Base-by-base conservation (phyloP, 2,329 filamentous ascomycete species). In the Diplocarpon mali region DNA sequence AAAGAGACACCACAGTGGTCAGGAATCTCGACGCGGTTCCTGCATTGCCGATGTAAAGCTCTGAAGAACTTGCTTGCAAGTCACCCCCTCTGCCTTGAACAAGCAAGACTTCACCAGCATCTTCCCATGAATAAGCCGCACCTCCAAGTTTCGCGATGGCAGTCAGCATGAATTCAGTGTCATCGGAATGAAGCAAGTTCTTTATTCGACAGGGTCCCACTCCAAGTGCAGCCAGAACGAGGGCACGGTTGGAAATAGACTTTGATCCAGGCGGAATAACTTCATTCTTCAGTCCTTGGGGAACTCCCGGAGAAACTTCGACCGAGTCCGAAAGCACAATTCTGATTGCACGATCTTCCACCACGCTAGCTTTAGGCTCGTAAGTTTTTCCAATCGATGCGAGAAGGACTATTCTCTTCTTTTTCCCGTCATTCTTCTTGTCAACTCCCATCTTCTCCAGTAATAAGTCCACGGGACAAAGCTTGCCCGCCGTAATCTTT, bases 361-460 rank as follows among this genome's bases (percentile, higher is more conserved):
- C 89, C 9, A 87, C 80, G 55, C 83, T 95, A 24, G 92, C 92
- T 63, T 83, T 85, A 44, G 79, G 83, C 67, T 98, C 92, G 59
- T 90, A 68, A 0, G 88, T 93, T 58, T 82, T 78, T 46, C 92
- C 92, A 60, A 98, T 94, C 11, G 84, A 84, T 1, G 88, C 89
- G 10, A 98, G 72, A 7, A 98, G 75, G 6, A 95, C 90, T 51
- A 98, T 84, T 67, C 95, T 96, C 72, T 98, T 98, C 65, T 90
- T 88, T 47, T 77, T 77, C 2, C 92, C 92, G 36, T 94, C 85
- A 54, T 98, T 98, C 71, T 98, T 98, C 75, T 98, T 98, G 67
- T 98, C 92, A 8, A 98, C 83, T 0, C 84, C 88, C 92, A 98
- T 98, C 62, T 94, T 94, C 53, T 83, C 75, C 45, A 98, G 73